Percentiles rank a stretch among this genome's conserved stretches.
phyloP scores from a whole-genome alignment of 495 filamentous ascomycete genomes.

The Annulohypoxylon maeteangense region DNA sequence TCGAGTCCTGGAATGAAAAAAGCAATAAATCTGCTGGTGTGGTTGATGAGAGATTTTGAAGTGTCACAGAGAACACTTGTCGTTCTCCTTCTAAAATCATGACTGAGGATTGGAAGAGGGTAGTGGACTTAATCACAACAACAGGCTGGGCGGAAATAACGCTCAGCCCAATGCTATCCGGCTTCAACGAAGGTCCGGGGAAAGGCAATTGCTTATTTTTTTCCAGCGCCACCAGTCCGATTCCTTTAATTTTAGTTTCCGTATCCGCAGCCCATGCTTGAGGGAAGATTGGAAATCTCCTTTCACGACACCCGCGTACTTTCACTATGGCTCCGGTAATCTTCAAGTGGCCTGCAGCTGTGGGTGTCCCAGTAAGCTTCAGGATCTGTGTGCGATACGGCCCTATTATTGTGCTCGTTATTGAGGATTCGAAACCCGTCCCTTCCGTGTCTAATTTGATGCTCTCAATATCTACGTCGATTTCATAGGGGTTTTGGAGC shows the following conservation, averaged over 20 bases:
- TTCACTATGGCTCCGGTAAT: constrained; percentile 84
- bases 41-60: constrained; percentile 77
- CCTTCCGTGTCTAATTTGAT: constrained; percentile 79
- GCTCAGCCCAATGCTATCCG: constrained; percentile 66
- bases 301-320: constrained; percentile 80
- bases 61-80: constrained; percentile 77
- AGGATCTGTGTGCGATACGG: constrained; percentile 84
- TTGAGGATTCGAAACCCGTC: constrained; percentile 71
- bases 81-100: constrained; percentile 93
- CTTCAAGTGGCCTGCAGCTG: constrained; percentile 70
- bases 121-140: constrained; percentile 76
- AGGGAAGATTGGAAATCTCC: constrained; percentile 83
- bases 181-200: constrained; percentile 53
- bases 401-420: constrained; percentile 73
- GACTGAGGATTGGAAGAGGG: constrained; percentile 83
- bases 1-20: constrained; percentile 91
- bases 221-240: constrained; percentile 71
- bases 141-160: constrained; percentile 83
- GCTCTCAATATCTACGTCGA: constrained; percentile 87
- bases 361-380: constrained; percentile 74
- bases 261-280: constrained; percentile 77
- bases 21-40: constrained; percentile 83
- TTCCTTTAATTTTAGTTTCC: constrained; percentile 78
- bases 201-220: constrained; percentile 44
- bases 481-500: constrained; percentile 93